Conservation (phyloP, 129 eudicot species). For the Tagetes patula region DNA sequence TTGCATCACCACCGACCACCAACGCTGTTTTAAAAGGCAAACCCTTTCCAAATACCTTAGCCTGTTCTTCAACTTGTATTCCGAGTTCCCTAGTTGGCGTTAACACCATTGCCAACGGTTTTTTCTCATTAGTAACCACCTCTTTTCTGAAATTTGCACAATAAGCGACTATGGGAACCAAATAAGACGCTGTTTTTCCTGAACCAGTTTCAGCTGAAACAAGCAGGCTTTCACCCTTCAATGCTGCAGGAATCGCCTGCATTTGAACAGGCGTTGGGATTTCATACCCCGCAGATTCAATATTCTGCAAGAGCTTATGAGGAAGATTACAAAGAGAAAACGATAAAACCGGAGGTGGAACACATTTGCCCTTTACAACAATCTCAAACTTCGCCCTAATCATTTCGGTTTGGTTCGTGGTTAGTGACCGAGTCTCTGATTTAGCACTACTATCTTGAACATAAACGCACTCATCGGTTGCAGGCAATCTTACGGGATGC, state of each 20-base stretch:
- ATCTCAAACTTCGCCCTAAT: constrained; percentile 71
- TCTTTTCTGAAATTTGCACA: constrained; percentile 46
- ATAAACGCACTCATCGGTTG: constrained; percentile 76
- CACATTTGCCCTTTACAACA: constrained; percentile 52
- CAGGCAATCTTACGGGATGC: constrained; percentile 52
- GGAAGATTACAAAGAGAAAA: constrained; percentile 70
- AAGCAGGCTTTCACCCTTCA: constrained; percentile 67
- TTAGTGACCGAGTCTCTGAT: constrained; percentile 31
- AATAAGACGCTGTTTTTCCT: constrained; percentile 86
- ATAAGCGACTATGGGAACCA: constrained; percentile 65
- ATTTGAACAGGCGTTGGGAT: constrained; percentile 97
- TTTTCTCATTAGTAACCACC: constrained; percentile 31
- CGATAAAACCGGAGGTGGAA: constrained; percentile 66
- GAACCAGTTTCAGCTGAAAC: constrained; percentile 97
- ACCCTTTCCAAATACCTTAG: constrained; percentile 78
- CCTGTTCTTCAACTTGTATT: constrained; percentile 93
- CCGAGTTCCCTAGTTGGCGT: constrained; percentile 93
- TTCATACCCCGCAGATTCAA: constrained; percentile 76
- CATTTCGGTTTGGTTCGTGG: constrained; percentile 36
- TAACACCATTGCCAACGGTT: constrained; percentile 65
- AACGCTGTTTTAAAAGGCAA: constrained; percentile 89
- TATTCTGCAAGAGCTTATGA: constrained; percentile 66
- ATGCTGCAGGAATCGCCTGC: constrained; percentile 94
- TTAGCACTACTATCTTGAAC: constrained; percentile 48
- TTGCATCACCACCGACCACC: constrained; percentile 91